Conservation (phyloP, 768 basidiomycete species). For the Kwoniella sp. region DNA sequence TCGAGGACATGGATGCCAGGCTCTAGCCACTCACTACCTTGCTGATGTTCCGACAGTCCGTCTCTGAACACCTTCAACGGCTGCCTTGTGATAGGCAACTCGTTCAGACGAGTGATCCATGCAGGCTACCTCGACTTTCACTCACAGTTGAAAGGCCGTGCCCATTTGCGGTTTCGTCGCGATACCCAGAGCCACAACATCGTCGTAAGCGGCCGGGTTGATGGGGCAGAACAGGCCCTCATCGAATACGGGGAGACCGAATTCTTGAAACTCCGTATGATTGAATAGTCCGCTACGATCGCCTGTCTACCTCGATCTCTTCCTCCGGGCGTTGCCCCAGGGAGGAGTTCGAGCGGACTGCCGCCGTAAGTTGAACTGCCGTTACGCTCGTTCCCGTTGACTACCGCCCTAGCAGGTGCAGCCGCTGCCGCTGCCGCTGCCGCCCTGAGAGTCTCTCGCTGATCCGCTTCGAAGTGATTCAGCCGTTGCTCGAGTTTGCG, state of each 20-base stretch:
- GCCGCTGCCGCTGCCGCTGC: too few relatives aligned
- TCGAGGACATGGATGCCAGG: too few relatives aligned
- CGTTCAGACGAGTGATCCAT: too few relatives aligned
- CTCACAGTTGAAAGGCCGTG: constrained; percentile 26
- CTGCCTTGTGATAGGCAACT: not conserved
- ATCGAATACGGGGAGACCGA: constrained; percentile 5
- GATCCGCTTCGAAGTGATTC: constrained; percentile 13
- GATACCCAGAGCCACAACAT: constrained; percentile 6
- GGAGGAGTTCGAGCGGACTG: not conserved
- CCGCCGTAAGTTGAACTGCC: not conserved
- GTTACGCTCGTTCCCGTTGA: not conserved
- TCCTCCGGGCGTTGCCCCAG: not conserved
- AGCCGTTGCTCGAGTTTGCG: constrained; percentile 20
- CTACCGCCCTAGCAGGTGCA: not conserved
- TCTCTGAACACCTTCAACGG: not conserved
- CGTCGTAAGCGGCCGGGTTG: constrained; percentile 9
- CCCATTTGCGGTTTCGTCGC: constrained; percentile 11
- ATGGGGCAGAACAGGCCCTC: constrained; percentile 12
- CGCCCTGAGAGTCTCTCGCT: not conserved
- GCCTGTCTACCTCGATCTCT: not conserved
- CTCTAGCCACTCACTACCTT: not conserved
- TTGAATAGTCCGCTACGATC: not conserved
- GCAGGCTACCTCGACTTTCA: too few relatives aligned
- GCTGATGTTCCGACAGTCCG: not conserved
- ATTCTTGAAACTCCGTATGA: not conserved